phyloP scores from a whole-genome alignment of 371 early-diverging fungal genomes.

The Encephalitozoon cuniculi region DNA sequence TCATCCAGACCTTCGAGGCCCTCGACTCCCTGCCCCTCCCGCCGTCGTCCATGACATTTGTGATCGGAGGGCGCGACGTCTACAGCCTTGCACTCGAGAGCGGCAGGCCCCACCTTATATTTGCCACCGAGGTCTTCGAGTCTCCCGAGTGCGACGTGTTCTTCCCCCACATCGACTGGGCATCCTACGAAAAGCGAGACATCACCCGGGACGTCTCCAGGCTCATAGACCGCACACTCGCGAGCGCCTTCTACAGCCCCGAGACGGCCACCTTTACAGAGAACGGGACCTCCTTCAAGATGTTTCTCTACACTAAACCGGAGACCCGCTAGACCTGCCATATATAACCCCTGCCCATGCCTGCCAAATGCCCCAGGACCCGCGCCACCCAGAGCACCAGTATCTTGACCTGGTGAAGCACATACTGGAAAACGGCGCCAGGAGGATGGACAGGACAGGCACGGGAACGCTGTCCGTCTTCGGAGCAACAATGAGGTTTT shows the following conservation, averaged over 20 bases:
- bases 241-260: background rate
- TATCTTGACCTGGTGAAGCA: constrained; percentile 74
- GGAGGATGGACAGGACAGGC: constrained; percentile 80
- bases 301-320: background rate
- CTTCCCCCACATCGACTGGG: background rate
- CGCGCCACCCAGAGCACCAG: constrained; percentile 66
- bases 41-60: background rate
- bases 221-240: background rate
- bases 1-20: background rate
- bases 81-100: background rate
- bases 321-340: too few species aligned
- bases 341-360: background rate
- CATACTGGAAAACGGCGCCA: constrained; percentile 70
- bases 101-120: background rate
- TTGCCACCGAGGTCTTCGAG: background rate
- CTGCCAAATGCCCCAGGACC: background rate
- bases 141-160: background rate
- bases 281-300: background rate
- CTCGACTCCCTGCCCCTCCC: background rate
- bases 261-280: background rate
- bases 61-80: background rate
- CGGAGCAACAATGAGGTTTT: constrained; percentile 82
- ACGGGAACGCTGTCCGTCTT: constrained; percentile 85
- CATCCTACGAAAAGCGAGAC: background rate
- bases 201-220: background rate